Conservation (phyloP, 441 rosid genomes). For the Croton setiger region DNA sequence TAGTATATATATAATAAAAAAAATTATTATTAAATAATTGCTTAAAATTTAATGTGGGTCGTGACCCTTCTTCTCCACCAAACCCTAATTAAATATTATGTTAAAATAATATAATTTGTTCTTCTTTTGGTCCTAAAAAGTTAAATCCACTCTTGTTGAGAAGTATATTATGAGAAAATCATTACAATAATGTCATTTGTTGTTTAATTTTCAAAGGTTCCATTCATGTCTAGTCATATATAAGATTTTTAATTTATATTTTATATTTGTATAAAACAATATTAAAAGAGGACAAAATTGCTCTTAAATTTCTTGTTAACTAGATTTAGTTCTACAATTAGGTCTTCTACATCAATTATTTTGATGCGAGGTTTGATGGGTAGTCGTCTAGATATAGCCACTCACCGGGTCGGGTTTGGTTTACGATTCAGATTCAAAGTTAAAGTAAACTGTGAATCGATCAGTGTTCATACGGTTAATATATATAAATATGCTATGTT, state of each 20-base stretch:
- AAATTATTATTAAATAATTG: no score
- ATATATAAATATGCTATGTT: no score
- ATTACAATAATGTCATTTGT: constrained; percentile 11
- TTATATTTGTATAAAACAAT: neutral
- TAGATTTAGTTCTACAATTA: neutral
- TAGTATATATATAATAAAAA: no score
- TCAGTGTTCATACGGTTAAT: no score
- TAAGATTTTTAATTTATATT: neutral
- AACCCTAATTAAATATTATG: constrained; percentile 17
- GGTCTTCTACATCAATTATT: constrained; percentile 1
- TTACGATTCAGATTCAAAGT: no score
- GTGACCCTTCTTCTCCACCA: constrained; percentile 32
- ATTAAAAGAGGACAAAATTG: neutral
- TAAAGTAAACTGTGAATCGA: no score
- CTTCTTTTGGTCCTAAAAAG: constrained; percentile 29
- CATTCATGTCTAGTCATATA: constrained; percentile 14
- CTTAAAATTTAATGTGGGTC: constrained; percentile 27
- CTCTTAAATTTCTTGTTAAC: neutral
- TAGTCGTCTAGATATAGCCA: no score
- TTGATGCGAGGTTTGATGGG: neutral
- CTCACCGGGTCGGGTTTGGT: no score
- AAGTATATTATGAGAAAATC: constrained; percentile 16
- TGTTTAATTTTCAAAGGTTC: constrained; percentile 22
- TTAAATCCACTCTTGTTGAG: constrained; percentile 22
- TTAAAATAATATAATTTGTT: constrained; percentile 18